Evolutionary conservation across 1,284 basidiomycete species (phyloP).

Genomic region (Ustilago cynodontis): DNA sequence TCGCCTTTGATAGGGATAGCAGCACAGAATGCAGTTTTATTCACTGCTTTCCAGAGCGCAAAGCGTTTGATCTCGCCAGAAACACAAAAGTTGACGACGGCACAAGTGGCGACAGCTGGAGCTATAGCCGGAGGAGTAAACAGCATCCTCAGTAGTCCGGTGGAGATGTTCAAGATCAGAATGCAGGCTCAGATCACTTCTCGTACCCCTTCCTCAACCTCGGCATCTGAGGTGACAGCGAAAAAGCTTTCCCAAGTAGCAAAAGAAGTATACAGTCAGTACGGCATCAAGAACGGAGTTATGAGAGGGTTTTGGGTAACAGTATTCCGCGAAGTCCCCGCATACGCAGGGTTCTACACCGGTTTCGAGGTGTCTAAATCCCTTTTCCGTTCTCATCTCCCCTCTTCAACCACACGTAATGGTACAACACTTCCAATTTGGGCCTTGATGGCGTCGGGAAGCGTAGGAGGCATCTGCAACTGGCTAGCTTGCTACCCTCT

Average conservation of each 20-base stretch:
- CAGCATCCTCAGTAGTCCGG: conserved; percentile 79
- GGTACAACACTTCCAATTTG: conserved; percentile 79
- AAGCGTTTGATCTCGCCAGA: conserved; percentile 84
- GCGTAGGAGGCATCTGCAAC: conserved; percentile 89
- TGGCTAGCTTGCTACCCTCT: conserved; percentile 94
- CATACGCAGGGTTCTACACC: conserved; percentile 86
- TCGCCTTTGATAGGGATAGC: conserved; percentile 94
- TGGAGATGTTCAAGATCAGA: conserved; percentile 81
- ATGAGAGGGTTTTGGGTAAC: conserved; percentile 99
- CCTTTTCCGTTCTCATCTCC: conserved; percentile 75
- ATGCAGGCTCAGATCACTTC: conserved; percentile 91
- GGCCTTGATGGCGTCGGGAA: conserved; percentile 87
- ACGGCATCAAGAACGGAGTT: conserved; percentile 86
- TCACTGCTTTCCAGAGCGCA: conserved; percentile 86
- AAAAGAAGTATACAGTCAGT: conserved; percentile 82
- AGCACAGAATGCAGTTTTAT: conserved; percentile 93
- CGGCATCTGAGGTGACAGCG: conserved; percentile 72
- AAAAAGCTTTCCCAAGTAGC: conserved; percentile 83
- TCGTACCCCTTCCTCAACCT: conserved; percentile 25
- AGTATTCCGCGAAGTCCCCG: conserved; percentile 89
- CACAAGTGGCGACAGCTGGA: conserved; percentile 85
- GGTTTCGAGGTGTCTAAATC: conserved; percentile 92
- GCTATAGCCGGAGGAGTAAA: conserved; percentile 91
- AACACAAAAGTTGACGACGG: conserved; percentile 82
- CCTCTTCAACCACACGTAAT: conserved; percentile 10